A percentile compares a stretch with the other conserved stretches of the same genome.
phyloP scores from a whole-genome alignment of 495 filamentous ascomycete species.

The Staphylotrichum longicolle region DNA sequence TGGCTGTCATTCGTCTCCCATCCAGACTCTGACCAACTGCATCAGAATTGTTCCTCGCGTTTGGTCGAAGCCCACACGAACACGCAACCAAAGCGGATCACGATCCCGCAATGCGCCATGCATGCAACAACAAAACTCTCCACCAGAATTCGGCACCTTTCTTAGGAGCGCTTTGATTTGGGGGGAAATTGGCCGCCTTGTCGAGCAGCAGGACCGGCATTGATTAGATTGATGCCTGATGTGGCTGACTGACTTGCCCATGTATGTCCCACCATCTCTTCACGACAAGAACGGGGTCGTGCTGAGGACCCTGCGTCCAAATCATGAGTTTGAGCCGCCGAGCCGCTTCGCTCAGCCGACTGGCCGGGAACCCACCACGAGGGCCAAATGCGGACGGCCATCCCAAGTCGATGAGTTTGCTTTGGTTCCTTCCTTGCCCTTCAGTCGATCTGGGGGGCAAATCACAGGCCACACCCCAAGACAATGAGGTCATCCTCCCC shows the following conservation, averaged over 20 bases:
- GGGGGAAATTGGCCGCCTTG: no score
- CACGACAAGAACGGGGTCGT: background rate
- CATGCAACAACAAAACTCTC: no score
- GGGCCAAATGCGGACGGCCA: conserved; percentile 18
- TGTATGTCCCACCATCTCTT: background rate
- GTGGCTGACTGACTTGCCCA: background rate
- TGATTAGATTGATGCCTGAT: background rate
- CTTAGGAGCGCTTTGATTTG: no score
- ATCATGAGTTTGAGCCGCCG: conserved; percentile 19
- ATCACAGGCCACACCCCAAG: background rate
- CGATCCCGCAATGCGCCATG: no score
- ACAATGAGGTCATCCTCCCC: conserved; percentile 20
- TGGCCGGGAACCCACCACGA: conserved; percentile 25
- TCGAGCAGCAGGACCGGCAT: no score
- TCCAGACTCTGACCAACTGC: background rate
- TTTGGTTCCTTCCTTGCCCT: background rate
- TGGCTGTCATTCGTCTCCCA: background rate
- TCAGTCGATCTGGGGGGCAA: background rate
- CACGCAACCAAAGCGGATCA: no score
- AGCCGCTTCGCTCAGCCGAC: conserved; percentile 18
- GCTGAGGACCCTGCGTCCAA: background rate
- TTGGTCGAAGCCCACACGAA: no score
- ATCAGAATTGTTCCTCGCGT: no score
- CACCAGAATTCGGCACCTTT: no score
- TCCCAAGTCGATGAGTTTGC: conserved; percentile 6